phyloP scores from a whole-genome alignment of 2,329 filamentous ascomycete species.

The Orbilia blumenaviensis region DNA sequence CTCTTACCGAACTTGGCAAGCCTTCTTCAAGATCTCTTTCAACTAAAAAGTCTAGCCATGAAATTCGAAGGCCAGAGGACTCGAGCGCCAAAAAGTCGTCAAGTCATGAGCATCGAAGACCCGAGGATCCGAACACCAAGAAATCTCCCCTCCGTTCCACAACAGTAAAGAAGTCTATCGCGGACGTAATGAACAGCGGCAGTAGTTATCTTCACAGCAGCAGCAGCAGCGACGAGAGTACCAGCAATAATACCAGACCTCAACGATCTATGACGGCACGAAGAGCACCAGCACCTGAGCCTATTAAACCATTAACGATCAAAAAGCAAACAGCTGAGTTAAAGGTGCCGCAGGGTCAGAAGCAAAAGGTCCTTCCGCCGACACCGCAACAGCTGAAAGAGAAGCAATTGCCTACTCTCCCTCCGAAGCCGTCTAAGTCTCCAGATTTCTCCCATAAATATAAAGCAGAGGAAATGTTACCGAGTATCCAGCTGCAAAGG shows the following conservation, averaged over 20 bases:
- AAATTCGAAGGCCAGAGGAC: not conserved
- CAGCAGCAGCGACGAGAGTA: not conserved
- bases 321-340: slow-evolving; percentile 16
- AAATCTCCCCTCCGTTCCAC: not conserved
- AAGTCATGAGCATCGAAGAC: not conserved
- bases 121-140: not conserved
- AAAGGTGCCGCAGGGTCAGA: slow-evolving; percentile 66
- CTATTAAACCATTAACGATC: not conserved
- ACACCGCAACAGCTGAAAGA: slow-evolving; percentile 71
- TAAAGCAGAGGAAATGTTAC: slow-evolving; percentile 59
- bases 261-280: not conserved
- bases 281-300: not conserved
- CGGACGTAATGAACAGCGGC: slow-evolving; percentile 3
- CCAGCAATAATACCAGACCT: not conserved
- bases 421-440: slow-evolving; percentile 58
- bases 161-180: slow-evolving; percentile 10
- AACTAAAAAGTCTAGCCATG: not conserved
- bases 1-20: slow-evolving; percentile 11
- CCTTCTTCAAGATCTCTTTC: slow-evolving; percentile 17
- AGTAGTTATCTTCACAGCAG: slow-evolving; percentile 18
- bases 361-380: slow-evolving; percentile 63
- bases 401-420: slow-evolving; percentile 64
- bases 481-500: slow-evolving; percentile 12
- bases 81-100: not conserved
- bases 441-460: slow-evolving; percentile 55